A percentile compares a stretch with the other conserved stretches of the same genome.
Conservation (phyloP, 2,329 filamentous ascomycete species). For the Dactylellina parvicollis region DNA sequence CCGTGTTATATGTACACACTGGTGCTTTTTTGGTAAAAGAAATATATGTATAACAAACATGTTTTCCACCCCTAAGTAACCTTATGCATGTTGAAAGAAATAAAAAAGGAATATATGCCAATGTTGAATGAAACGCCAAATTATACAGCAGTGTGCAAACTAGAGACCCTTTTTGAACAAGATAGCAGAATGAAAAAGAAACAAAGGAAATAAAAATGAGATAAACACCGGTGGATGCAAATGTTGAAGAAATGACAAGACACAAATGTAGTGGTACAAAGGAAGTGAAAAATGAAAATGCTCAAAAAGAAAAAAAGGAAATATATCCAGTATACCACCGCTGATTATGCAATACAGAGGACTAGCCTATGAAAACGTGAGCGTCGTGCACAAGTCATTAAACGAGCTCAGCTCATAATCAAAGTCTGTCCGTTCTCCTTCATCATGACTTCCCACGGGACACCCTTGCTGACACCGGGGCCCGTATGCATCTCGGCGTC, state of each 20-base stretch:
- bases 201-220: not conserved
- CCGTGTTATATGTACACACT: not conserved
- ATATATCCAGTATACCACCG: slow-evolving; percentile 53
- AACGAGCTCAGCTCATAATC: slow-evolving; percentile 55
- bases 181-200: not conserved
- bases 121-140: not conserved
- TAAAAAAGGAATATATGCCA: not conserved
- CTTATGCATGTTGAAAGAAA: not conserved
- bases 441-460: slow-evolving; percentile 49
- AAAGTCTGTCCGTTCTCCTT: slow-evolving; percentile 51
- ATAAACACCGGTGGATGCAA: slow-evolving; percentile 41
- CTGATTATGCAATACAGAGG: slow-evolving; percentile 6
- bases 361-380: slow-evolving; percentile 31
- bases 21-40: not conserved
- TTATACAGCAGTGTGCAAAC: not conserved
- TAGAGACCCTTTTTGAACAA: not conserved
- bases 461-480: slow-evolving; percentile 28
- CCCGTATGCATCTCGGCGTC: slow-evolving; percentile 33
- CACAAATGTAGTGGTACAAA: not conserved
- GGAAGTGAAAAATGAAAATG: slow-evolving; percentile 3
- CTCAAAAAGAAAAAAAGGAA: slow-evolving; percentile 13
- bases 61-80: not conserved
- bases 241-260: slow-evolving; percentile 23
- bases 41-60: not conserved
- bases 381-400: slow-evolving; percentile 37